These are phyloP conservation scores for Rhynchosporium graminicola DNA, from an alignment of 2,329 filamentous ascomycete genomes.

Conservation along the genomic window DNA sequence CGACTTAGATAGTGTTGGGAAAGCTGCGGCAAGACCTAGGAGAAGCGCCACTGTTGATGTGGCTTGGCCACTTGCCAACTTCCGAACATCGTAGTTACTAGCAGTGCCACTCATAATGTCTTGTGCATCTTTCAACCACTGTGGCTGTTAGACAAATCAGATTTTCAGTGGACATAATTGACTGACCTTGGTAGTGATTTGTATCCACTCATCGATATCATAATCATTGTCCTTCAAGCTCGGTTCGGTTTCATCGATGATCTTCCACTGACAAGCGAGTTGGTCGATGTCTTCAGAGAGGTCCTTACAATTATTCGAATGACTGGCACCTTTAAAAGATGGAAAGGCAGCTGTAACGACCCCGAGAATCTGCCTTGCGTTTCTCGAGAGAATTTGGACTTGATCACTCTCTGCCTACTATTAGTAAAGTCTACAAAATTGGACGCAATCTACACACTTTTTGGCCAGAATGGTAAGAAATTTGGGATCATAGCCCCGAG, in stretches of 20 bases:
- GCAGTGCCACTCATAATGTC: constrained; percentile 82
- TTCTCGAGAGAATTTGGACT: constrained; percentile 70
- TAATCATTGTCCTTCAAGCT: constrained; percentile 29
- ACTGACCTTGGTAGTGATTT: constrained; percentile 47
- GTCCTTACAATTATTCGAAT: constrained; percentile 29
- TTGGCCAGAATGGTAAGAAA: constrained; percentile 75
- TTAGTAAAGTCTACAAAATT: constrained; percentile 16
- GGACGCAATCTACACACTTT: constrained; percentile 48
- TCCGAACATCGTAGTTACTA: constrained; percentile 82
- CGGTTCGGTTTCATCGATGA: constrained; percentile 37
- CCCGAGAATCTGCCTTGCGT: constrained; percentile 76
- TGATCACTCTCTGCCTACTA: constrained; percentile 50
- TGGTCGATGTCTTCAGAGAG: constrained; percentile 47
- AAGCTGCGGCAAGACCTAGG: constrained; percentile 43
- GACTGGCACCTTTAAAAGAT: constrained; percentile 46
- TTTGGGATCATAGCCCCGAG: constrained; percentile 81
- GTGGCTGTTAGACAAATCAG: constrained; percentile 26
- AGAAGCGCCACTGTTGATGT: constrained; percentile 42
- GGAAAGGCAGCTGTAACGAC: constrained; percentile 76
- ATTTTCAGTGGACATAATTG: not conserved
- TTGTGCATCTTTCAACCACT: constrained; percentile 56
- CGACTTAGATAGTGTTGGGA: constrained; percentile 44
- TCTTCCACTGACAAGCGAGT: constrained; percentile 71
- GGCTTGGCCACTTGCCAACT: constrained; percentile 52
- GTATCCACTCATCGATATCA: constrained; percentile 46